Evolutionary conservation across 148 eudicot genomes (phyloP), one percentile per base, ranked within the genome.

Genomic region (Fagopyrum tataricum): DNA sequence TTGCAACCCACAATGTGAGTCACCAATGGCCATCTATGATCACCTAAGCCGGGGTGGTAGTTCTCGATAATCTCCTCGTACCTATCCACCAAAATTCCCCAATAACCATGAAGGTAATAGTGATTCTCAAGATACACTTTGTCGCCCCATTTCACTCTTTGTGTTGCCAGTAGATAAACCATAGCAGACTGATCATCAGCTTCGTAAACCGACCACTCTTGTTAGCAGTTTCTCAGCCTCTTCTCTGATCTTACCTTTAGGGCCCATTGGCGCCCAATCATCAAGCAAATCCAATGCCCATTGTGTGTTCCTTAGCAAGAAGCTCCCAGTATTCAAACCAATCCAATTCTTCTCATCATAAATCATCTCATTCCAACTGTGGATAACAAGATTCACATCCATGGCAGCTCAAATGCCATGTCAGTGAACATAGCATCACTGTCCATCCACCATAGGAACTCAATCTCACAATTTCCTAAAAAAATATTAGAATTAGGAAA

Each of bases 391-490:
- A 17, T 91, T 91, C 4, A 72, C 56, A 72, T 82, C 83, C 91
- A 85, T 0, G 97, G 97, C 0, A 91, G 49, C 82, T 91, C 91
- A 68, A 87, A 91, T 2, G 80, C 81, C 97, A 91, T 91, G 74
- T 91, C 97, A 0, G 97, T 91, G 53, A 91, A 89, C 91, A 91
- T 87, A 1, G 97, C 93, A 79, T 91, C 97, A 81, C 88, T 87
- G 70, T 91, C 97, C 90, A 91, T 87, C 97, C 97, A 91, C 97
- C 97, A 91, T 2, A 91, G 49, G 52, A 88, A 91, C 83, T 91
- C 96, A 5, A 91, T 67, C 21, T 91, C 96, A 0, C n/a, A n/a
- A n/a, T n/a, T n/a, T n/a, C n/a, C n/a, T n/a, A n/a, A n/a, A n/a
- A n/a, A n/a, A n/a, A n/a, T n/a, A n/a, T n/a, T n/a, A n/a, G n/a